Base-by-base conservation (phyloP, 2,329 filamentous ascomycete species). In the Xylariaceae sp. region DNA sequence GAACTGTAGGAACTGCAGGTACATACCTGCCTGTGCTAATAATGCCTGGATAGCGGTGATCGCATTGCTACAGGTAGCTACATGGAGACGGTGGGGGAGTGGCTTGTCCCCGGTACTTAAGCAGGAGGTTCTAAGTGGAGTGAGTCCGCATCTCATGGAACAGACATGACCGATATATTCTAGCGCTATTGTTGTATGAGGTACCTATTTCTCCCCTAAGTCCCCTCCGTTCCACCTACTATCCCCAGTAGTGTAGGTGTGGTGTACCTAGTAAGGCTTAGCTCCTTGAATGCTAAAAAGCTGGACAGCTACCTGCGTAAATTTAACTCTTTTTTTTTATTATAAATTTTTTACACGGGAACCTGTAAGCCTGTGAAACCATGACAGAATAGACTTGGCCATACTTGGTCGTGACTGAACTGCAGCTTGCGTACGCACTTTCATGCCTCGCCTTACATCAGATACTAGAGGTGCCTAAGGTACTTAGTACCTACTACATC, bases 311-410 rank as follows among this genome's bases (percentile, higher is more conserved):
- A 37, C n/a, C n/a, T n/a, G n/a, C n/a, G n/a, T n/a, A n/a, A n/a
- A n/a, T n/a, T n/a, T n/a, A n/a, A n/a, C n/a, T n/a, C n/a, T n/a
- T n/a, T n/a, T n/a, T n/a, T n/a, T n/a, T n/a, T n/a, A n/a, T n/a
- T n/a, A n/a, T n/a, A 58, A 58, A 58, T 53, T 58, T 58, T 58
- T 47, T 19, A 43, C n/a, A 53, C 26, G 34, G 49, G 34, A 31
- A n/a, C n/a, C n/a, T n/a, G n/a, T n/a, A n/a, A n/a, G n/a, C 28
- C 34, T 37, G 40, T 50, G 45, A 55, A 51, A 52, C 48, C 29
- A 57, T 57, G 54, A 48, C 54, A 29, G 51, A 55, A 55, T 51
- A 29, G 51, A 58, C 46, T 51, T 54, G 51, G 40, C 26, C 34
- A 24, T 36, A 36, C 34, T 40, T 17, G 51, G 56, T 50, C 44